Evolutionary conservation across 441 rosid genomes (phyloP).

Genomic region (Daphne laureola): DNA sequence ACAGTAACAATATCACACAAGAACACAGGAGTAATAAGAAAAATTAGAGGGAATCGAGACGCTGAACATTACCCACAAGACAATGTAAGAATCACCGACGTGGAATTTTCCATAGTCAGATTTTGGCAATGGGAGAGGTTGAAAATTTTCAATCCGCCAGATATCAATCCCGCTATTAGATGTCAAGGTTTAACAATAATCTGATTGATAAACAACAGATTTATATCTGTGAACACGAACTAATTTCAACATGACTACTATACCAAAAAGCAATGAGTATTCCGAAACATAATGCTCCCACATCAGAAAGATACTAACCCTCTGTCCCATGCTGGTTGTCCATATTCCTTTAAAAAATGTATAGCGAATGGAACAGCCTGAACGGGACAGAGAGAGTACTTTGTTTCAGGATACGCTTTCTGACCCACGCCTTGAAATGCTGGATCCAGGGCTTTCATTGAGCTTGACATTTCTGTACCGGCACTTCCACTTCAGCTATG

Average conservation of each 20-base stretch:
- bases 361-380: no score
- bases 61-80: slow-evolving; percentile 62
- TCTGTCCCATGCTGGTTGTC: no score
- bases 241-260: no score
- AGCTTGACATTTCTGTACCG: slow-evolving; percentile 53
- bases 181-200: slow-evolving; percentile 42
- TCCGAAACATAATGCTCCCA: no score
- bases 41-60: not conserved
- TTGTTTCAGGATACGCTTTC: slow-evolving; percentile 68
- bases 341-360: no score
- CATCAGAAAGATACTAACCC: no score
- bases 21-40: no score
- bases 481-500: slow-evolving; percentile 21
- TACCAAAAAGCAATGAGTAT: no score
- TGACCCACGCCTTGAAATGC: slow-evolving; percentile 96
- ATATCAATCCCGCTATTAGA: slow-evolving; percentile 85
- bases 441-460: slow-evolving; percentile 79
- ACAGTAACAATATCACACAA: no score
- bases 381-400: no score
- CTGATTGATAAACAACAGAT: slow-evolving; percentile 15
- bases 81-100: slow-evolving; percentile 86
- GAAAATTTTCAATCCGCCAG: slow-evolving; percentile 97
- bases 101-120: slow-evolving; percentile 93
- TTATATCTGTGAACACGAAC: not conserved
- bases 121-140: slow-evolving; percentile 75